Evolutionary conservation across 371 early-diverging fungal species (phyloP).

Genomic region (Entomophthora muscae): DNA sequence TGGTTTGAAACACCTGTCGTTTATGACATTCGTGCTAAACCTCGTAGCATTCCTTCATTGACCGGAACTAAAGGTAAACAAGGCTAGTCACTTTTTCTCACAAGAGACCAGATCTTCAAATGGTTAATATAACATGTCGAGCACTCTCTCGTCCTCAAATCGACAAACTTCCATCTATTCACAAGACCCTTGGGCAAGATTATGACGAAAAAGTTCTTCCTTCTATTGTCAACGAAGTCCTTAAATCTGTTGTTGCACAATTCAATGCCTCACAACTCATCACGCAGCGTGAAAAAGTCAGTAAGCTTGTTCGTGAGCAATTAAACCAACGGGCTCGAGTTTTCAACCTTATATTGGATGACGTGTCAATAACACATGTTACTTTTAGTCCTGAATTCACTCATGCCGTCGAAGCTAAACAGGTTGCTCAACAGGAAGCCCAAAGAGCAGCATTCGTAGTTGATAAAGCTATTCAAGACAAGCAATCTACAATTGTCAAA

Average conservation of each 20-base stretch:
- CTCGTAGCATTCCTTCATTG: conserved; percentile 87
- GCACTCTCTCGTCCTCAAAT: conserved; percentile 86
- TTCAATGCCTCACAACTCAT: conserved; percentile 96
- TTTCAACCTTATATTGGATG: conserved; percentile 90
- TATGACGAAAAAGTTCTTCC: conserved; percentile 96
- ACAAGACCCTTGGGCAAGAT: conserved; percentile 82
- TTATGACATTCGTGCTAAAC: conserved; percentile 96
- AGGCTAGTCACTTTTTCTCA: conserved; percentile 15
- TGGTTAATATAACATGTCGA: conserved; percentile 98
- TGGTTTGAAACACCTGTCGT: conserved; percentile 92
- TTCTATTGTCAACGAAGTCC: conserved; percentile 94
- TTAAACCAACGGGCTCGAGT: conserved; percentile 65
- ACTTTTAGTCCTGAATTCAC: conserved; percentile 93
- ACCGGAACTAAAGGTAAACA: conserved; percentile 87
- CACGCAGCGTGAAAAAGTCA: conserved; percentile 91
- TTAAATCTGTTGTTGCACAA: conserved; percentile 95
- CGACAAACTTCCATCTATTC: conserved; percentile 62
- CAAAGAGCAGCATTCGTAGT: conserved; percentile 94
- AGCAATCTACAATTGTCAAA: conserved; percentile 90
- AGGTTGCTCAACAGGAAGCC: conserved; percentile 98
- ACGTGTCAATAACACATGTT: conserved; percentile 94
- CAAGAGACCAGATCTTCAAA: conserved; percentile 70
- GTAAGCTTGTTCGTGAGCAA: conserved; percentile 76
- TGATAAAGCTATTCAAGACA: conserved; percentile 89
- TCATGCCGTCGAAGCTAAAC: conserved; percentile 94